Conservation (phyloP, 1,284 basidiomycete species). For the Coniferiporia weirii region DNA sequence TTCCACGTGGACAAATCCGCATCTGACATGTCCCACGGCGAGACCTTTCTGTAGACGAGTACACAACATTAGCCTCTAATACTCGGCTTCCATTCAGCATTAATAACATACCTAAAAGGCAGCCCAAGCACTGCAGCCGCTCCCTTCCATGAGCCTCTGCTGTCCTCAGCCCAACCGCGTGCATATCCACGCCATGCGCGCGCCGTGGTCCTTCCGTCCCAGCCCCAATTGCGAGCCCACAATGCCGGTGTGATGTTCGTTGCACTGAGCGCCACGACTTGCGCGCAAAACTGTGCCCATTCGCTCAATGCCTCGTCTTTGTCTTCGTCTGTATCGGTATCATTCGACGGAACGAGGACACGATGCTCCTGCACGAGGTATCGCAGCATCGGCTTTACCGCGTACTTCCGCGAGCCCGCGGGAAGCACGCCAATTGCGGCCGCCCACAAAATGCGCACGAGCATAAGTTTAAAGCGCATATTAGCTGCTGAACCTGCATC, state of each 20-base stretch:
- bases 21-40: constrained; percentile 48
- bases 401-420: constrained; percentile 32
- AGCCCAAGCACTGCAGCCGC: constrained; percentile 50
- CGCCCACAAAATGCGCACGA: constrained; percentile 53
- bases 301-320: constrained; percentile 32
- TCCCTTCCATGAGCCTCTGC: constrained; percentile 43
- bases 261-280: constrained; percentile 33
- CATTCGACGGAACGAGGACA: constrained; percentile 36
- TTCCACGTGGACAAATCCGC: constrained; percentile 58
- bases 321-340: constrained; percentile 22
- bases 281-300: constrained; percentile 59
- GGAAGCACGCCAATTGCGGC: constrained; percentile 40
- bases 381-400: constrained; percentile 41
- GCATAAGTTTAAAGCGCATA: constrained; percentile 42
- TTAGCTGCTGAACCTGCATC: constrained; percentile 30
- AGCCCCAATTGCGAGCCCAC: constrained; percentile 26
- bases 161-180: constrained; percentile 45
- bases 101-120: constrained; percentile 52
- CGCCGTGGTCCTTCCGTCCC: constrained; percentile 35
- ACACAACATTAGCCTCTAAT: too few relatives aligned
- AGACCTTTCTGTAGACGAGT: constrained; percentile 33
- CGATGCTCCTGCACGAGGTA: constrained; percentile 45
- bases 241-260: constrained; percentile 13
- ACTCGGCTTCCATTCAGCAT: too few relatives aligned
- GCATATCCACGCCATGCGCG: constrained; percentile 47